Conservation (phyloP, 108 stramenopile genomes). For the Skeletonema marinoi region DNA sequence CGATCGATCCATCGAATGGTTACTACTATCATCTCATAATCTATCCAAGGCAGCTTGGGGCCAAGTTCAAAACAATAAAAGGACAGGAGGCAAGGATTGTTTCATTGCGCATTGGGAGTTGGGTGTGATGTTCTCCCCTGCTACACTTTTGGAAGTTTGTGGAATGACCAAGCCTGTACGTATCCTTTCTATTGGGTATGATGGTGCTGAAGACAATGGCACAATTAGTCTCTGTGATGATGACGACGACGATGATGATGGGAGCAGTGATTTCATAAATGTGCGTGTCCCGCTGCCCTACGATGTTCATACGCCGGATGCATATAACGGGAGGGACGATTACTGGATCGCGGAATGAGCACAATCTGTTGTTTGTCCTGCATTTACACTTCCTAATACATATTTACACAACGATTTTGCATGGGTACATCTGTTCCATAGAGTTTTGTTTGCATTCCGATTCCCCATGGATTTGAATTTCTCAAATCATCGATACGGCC, state of each 20-base stretch:
- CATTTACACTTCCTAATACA: no score
- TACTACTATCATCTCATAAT: conserved; percentile 72
- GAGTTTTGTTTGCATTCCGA: no score
- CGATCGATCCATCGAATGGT: conserved; percentile 56
- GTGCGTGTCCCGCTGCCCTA: neutral
- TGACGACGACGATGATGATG: neutral
- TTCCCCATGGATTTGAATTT: no score
- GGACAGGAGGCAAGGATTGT: conserved; percentile 10
- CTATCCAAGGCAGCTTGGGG: conserved; percentile 85
- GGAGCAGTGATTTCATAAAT: neutral
- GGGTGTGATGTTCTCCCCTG: conserved; percentile 68
- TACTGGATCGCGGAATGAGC: neutral
- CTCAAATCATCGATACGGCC: no score
- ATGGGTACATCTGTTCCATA: no score
- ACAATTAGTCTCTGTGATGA: neutral
- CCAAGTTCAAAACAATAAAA: conserved; percentile 50
- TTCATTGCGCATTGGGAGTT: conserved; percentile 76
- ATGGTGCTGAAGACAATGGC: neutral
- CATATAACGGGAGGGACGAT: neutral
- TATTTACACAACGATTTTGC: no score
- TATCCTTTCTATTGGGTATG: neutral
- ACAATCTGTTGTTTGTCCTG: no score
- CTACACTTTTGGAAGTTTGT: conserved; percentile 19
- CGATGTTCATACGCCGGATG: neutral
- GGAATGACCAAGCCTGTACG: conserved; percentile 3